Evolutionary conservation across 2,329 filamentous ascomycete genomes (phyloP).

Genomic region (Neonectria ditissima): DNA sequence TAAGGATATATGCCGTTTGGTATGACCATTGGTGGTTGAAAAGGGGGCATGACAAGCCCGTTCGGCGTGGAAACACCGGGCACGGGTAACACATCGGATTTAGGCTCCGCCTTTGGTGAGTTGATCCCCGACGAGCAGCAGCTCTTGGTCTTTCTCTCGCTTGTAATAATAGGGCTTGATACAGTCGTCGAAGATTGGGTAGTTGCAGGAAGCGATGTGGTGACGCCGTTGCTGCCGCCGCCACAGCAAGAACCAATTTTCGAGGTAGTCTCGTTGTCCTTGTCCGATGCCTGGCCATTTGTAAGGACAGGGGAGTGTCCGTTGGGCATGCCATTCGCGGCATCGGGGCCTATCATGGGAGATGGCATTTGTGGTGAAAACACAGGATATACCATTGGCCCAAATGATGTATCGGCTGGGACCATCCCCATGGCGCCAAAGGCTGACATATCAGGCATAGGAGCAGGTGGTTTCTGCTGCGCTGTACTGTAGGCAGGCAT

Average conservation of each 20-base stretch:
- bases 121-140: constrained; percentile 47
- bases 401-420: constrained; percentile 41
- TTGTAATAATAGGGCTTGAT: constrained; percentile 31
- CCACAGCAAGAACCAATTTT: constrained; percentile 54
- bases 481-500: constrained; percentile 50
- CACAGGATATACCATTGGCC: constrained; percentile 48
- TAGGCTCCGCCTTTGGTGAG: constrained; percentile 37
- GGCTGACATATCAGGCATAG: constrained; percentile 40
- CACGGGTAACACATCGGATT: constrained; percentile 34
- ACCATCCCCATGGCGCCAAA: constrained; percentile 48
- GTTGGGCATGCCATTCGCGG: constrained; percentile 35
- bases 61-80: constrained; percentile 40
- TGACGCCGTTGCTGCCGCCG: constrained; percentile 28
- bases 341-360: constrained; percentile 35
- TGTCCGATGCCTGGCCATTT: constrained; percentile 37
- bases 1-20: constrained; percentile 55
- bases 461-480: constrained; percentile 42
- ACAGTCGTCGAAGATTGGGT: constrained; percentile 27
- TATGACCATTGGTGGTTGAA: constrained; percentile 51
- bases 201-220: constrained; percentile 12
- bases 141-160: constrained; percentile 40
- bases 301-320: constrained; percentile 33
- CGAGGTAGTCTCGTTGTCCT: constrained; percentile 27
- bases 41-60: constrained; percentile 51
- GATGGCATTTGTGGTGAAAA: constrained; percentile 48